These are phyloP conservation scores for Rubia peregrina DNA, from an alignment of 305 asterid species.

Conservation along the genomic window DNA sequence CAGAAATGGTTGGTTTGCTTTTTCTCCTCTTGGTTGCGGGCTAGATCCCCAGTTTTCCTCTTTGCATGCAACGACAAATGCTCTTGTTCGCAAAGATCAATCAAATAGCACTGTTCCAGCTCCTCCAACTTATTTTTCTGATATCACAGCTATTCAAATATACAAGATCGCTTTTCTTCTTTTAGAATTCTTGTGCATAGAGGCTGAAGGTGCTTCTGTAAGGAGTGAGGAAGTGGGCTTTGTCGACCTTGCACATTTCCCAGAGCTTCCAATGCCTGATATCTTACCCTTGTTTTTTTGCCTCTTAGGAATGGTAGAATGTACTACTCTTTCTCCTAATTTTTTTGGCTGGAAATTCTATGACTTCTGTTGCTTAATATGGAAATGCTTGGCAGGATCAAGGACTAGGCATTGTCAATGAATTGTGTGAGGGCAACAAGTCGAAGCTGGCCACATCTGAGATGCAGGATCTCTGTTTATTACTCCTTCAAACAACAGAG, in stretches of 20 bases:
- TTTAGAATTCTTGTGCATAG: conserved; percentile 68
- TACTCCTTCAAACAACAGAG: conserved; percentile 58
- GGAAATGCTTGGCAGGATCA: conserved; percentile 50
- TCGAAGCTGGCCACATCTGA: conserved; percentile 47
- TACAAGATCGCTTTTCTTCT: conserved; percentile 70
- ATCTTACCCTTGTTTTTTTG: conserved; percentile 31
- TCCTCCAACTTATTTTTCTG: conserved; percentile 58
- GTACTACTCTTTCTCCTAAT: not conserved
- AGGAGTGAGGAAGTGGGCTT: conserved; percentile 90
- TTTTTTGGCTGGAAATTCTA: not conserved
- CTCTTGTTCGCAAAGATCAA: conserved; percentile 48
- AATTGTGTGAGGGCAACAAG: conserved; percentile 71
- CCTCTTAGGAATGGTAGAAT: not conserved
- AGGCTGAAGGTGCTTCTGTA: conserved; percentile 69
- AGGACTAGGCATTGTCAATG: conserved; percentile 62
- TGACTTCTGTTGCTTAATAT: not conserved
- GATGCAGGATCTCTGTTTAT: conserved; percentile 45
- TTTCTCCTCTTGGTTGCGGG: conserved; percentile 71
- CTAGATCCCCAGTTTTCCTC: conserved; percentile 41
- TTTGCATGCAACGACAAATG: conserved; percentile 35
- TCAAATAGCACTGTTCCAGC: conserved; percentile 24
- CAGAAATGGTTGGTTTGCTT: conserved; percentile 81
- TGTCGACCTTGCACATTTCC: conserved; percentile 76
- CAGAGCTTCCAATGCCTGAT: conserved; percentile 98
- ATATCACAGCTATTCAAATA: conserved; percentile 60